These are phyloP conservation scores for Pseudocohnilembus persalinus DNA, from an alignment of 169 alveolate genomes.

Conservation along the genomic window DNA sequence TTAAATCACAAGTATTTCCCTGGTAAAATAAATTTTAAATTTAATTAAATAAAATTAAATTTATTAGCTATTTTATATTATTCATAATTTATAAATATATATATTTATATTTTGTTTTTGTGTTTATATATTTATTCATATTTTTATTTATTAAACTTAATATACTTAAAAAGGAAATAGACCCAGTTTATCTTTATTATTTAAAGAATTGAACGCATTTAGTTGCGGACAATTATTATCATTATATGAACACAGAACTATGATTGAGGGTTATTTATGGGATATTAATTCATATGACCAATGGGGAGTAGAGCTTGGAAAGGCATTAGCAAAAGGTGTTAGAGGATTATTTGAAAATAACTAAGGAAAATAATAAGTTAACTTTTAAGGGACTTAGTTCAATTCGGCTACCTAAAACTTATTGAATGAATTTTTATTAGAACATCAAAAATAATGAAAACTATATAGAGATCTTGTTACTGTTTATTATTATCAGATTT, in stretches of 20 bases:
- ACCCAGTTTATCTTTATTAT: constrained; percentile 89
- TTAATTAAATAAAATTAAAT: too few species aligned
- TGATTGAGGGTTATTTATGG: constrained; percentile 97
- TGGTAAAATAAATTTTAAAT: constrained; percentile 58
- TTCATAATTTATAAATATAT: too few species aligned
- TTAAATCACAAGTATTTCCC: constrained; percentile 92
- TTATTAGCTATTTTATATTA: too few species aligned
- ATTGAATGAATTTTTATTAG: neutral
- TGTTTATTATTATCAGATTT: too few species aligned
- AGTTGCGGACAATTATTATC: constrained; percentile 95
- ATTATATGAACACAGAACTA: constrained; percentile 97
- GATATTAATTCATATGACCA: constrained; percentile 97
- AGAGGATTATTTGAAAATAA: constrained; percentile 30
- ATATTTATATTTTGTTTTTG: too few species aligned
- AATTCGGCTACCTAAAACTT: constrained; percentile 25
- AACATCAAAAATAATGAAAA: neutral
- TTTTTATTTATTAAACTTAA: too few species aligned
- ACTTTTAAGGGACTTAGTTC: constrained; percentile 14
- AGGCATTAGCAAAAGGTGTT: constrained; percentile 80
- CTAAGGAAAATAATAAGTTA: constrained; percentile 20
- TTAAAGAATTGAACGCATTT: constrained; percentile 86
- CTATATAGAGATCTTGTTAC: too few species aligned
- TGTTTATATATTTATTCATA: too few species aligned
- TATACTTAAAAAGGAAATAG: constrained; percentile 82
- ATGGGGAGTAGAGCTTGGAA: constrained; percentile 98